Conservation (phyloP, 371 early-diverging fungal genomes). For the Dichotomocladium elegans region DNA sequence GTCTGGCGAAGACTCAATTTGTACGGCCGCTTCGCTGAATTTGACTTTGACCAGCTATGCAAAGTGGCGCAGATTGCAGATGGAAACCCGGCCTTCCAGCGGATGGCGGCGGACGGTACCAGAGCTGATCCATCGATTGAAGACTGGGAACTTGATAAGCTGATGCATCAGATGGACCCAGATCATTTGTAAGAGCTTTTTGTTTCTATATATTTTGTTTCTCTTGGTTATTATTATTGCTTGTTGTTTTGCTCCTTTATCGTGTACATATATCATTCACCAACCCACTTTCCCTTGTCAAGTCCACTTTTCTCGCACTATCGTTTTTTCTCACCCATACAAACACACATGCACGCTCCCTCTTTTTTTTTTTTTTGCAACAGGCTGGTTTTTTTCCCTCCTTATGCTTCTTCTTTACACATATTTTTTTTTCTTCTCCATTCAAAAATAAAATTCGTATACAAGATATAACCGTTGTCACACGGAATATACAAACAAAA, state of each 20-base stretch:
- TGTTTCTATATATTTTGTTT: background rate
- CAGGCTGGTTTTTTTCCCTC: no score
- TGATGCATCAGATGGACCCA: constrained; percentile 15
- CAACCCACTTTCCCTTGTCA: background rate
- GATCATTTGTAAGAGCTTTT: constrained; percentile 7
- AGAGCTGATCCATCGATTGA: constrained; percentile 7
- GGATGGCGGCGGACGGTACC: background rate
- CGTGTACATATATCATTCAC: background rate
- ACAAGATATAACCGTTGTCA: no score
- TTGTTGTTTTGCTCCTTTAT: background rate
- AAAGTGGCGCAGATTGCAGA: constrained; percentile 11
- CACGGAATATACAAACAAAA: no score
- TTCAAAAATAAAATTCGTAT: no score
- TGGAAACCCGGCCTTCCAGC: background rate
- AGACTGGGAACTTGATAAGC: constrained; percentile 24
- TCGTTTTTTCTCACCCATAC: background rate
- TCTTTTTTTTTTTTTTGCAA: no score
- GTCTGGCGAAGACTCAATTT: constrained; percentile 14
- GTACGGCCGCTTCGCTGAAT: constrained; percentile 14
- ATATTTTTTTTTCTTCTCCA: no score
- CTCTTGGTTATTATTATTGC: background rate
- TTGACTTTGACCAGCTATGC: constrained; percentile 11
- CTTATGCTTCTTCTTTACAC: no score
- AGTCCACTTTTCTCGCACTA: background rate
- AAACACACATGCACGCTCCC: no score